Evolutionary conservation across 2,329 filamentous ascomycete species (phyloP), one percentile per base, ranked within the genome.

Genomic region (Fusarium albosuccineum): DNA sequence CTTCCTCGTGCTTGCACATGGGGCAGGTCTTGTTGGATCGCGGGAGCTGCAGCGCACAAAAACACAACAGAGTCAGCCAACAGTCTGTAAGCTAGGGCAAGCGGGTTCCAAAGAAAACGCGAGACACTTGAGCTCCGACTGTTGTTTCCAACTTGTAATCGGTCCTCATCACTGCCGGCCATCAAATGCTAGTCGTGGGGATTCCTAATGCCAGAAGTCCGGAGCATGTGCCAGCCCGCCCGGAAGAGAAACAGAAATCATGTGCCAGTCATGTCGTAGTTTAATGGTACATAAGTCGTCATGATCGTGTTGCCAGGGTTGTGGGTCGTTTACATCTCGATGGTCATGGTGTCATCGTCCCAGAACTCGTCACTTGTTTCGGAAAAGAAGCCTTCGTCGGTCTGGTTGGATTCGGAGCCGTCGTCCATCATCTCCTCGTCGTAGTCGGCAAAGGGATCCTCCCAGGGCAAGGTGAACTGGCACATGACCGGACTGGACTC

Each of bases 21-120:
- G 94, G 93, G 82, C 96, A 99, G 63, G 87, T 86, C 81, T 92
- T 93, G 78, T 93, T 92, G 74, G 93, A 91, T 75, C 94, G 91
- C 68, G 96, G 96, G 79, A 98, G 92, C 94, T 97, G 88, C 77
- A 85, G 73, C 62, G 72, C 66, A 67, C 70, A 71, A 73, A 67
- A 75, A 75, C 75, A 71, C 44, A 71, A 71, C 70, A 70, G 57
- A 71, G 81, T 85, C 80, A 85, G 83, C 81, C 76, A 79, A 72
- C 76, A 73, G 67, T 69, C 73, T 71, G 65, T 66, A 70, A 74
- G 60, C 68, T 65, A 66, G 62, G 67, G 53, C 54, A 73, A 73
- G 69, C 70, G 72, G 71, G 68, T 70, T 74, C 71, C 65, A 74
- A 66, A 68, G 68, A 68, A 70, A 44, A 67, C 66, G 70, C 68